These are phyloP conservation scores for Fusarium domesticum DNA, from an alignment of 2,329 filamentous ascomycete genomes.

Conservation along the genomic window DNA sequence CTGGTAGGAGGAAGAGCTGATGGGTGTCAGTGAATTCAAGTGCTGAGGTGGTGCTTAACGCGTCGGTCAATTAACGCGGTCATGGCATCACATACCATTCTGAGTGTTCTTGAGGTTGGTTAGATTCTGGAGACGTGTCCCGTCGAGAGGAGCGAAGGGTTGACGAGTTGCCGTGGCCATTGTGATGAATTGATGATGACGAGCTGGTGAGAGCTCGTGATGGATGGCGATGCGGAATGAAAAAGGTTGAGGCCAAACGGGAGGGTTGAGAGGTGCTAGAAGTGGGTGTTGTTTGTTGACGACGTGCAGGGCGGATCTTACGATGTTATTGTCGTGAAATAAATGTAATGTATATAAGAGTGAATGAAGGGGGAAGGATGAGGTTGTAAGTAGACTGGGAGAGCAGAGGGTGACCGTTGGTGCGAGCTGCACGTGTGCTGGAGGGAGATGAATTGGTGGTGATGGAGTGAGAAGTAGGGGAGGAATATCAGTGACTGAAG, in stretches of 20 bases:
- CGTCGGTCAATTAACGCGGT: background rate
- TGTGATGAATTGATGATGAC: slow-evolving; percentile 15
- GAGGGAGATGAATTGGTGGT: slow-evolving; percentile 17
- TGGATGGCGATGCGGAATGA: background rate
- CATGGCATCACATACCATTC: slow-evolving; percentile 53
- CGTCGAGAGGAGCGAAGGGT: slow-evolving; percentile 72
- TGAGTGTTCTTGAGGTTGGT: slow-evolving; percentile 77
- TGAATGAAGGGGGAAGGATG: slow-evolving; percentile 9
- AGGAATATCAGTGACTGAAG: slow-evolving; percentile 6
- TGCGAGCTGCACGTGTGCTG: slow-evolving; percentile 19
- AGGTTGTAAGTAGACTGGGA: slow-evolving; percentile 20
- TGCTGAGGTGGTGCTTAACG: slow-evolving; percentile 1
- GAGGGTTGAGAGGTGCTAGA: background rate
- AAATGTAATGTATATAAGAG: slow-evolving; percentile 4
- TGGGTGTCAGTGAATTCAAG: slow-evolving; percentile 10
- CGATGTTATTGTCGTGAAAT: slow-evolving; percentile 9
- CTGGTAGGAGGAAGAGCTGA: slow-evolving; percentile 42
- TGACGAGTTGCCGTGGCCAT: slow-evolving; percentile 62
- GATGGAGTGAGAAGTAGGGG: slow-evolving; percentile 19
- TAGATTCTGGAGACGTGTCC: slow-evolving; percentile 65
- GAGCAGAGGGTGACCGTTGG: slow-evolving; percentile 16
- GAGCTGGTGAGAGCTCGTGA: slow-evolving; percentile 6
- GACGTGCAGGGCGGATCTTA: background rate
- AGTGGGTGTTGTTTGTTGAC: background rate
- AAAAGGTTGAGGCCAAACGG: background rate